Evolutionary conservation across 768 basidiomycete species (phyloP), one percentile per base, ranked within the genome.

Genomic region (Tricholomella constricta): DNA sequence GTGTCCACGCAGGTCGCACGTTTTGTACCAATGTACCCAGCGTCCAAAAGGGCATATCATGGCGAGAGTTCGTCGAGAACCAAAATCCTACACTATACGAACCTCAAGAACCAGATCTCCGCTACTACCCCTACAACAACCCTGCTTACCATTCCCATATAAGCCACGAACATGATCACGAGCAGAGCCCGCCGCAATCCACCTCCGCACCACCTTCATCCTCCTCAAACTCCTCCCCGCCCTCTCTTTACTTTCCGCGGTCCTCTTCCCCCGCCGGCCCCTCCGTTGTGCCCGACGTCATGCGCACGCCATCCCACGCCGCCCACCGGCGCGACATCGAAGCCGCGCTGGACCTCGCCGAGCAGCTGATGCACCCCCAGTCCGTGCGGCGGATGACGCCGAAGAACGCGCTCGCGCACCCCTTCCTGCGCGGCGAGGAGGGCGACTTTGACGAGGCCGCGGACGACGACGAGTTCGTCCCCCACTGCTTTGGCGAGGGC

Each of bases 1-100:
- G 38, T 19, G 14, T 6, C 15, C n/a, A 25, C n/a, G 8, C 40
- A 98, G 96, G 91, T 66, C 89, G 97, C 25, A 88, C 86, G 2
- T 90, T 98, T 59, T 75, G 86, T 9, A 89, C 91, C n/a, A 99
- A 98, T 62, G 79, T 99, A 0, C 93, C 95, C 4, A 80, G 85
- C 14, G 72, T 97, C 6, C 70, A 76, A 45, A 78, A 87, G 1
- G 88, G 89, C 25, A 79, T 81, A 9, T 67, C 83, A 36, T 90
- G 96, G 84, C 73, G 75, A 27, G 79, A 84, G 17, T 85, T 98
- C 55, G 86, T 96, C 45, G 80, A 85, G 62, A 78, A 71, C 43
- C 83, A 89, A 52, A 96, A 97, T 61, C 94, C 92, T 5, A 75
- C 79, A 19, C 68, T 91, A 31, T 75, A 78, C 50, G 74, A 75